phyloP scores from a whole-genome alignment of 805 yeast species.

The Barnettozyma sucrosica region DNA sequence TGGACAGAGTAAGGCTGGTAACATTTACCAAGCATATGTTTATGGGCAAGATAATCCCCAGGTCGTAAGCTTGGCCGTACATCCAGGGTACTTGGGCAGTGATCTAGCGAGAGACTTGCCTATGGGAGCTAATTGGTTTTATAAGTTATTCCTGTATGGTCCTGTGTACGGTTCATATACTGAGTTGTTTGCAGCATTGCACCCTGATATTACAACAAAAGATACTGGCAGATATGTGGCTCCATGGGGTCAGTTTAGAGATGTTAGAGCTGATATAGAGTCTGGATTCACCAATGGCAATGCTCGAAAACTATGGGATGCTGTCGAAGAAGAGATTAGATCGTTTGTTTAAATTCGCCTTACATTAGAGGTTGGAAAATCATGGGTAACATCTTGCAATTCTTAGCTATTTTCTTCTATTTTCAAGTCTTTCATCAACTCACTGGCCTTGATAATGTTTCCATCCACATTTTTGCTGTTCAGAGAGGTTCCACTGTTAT shows the following conservation, averaged over 20 bases:
- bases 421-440: constrained; percentile 18
- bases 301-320: constrained; percentile 31
- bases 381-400: not conserved
- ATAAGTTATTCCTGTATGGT: not conserved
- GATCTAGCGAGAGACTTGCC: constrained; percentile 28
- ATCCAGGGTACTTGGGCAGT: constrained; percentile 37
- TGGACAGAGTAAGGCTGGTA: constrained; percentile 40
- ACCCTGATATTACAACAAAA: constrained; percentile 30
- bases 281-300: constrained; percentile 28
- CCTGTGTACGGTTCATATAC: constrained; percentile 38
- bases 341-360: constrained; percentile 1
- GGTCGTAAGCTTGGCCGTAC: constrained; percentile 31
- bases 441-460: constrained; percentile 22
- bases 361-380: not conserved
- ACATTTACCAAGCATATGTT: constrained; percentile 30
- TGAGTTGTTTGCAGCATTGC: constrained; percentile 37
- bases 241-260: constrained; percentile 39
- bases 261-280: constrained; percentile 31
- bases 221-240: constrained; percentile 33
- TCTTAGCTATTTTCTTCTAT: not conserved
- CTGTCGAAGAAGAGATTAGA: constrained; percentile 26
- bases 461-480: constrained; percentile 17
- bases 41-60: constrained; percentile 32
- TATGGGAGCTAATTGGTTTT: not conserved
- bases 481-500: constrained; percentile 16